Conservation (phyloP, 2,329 filamentous ascomycete genomes). For the Teratosphaeria viscida region DNA sequence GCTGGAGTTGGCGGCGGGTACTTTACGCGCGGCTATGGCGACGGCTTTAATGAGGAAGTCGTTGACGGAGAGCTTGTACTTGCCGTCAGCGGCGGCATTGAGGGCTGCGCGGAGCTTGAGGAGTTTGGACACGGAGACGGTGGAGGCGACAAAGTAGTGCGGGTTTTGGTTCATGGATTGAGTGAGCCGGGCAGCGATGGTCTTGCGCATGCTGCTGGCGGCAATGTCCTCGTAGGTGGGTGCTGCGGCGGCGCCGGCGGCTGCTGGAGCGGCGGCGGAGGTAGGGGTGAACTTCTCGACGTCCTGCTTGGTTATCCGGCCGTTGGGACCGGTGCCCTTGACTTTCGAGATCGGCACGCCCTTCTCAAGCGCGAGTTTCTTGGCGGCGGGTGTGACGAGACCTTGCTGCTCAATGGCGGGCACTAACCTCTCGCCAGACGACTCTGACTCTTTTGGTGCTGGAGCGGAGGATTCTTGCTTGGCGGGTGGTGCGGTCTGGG, state of each 20-base stretch:
- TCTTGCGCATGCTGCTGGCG: slow-evolving; percentile 91
- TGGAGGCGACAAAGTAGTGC: slow-evolving; percentile 92
- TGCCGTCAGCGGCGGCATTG: slow-evolving; percentile 77
- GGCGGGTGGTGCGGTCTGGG: slow-evolving; percentile 48
- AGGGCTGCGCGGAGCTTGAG: slow-evolving; percentile 91
- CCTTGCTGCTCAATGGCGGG: slow-evolving; percentile 74
- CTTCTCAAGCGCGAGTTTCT: slow-evolving; percentile 75
- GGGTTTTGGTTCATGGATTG: slow-evolving; percentile 89
- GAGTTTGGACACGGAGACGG: slow-evolving; percentile 86
- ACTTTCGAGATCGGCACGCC: slow-evolving; percentile 65
- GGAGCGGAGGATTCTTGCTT: slow-evolving; percentile 41
- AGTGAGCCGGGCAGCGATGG: slow-evolving; percentile 81
- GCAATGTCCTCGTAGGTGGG: slow-evolving; percentile 74
- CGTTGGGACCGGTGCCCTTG: slow-evolving; percentile 79
- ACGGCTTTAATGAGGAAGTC: slow-evolving; percentile 99
- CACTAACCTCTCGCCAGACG: slow-evolving; percentile 67
- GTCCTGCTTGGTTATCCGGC: slow-evolving; percentile 83
- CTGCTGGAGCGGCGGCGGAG: slow-evolving; percentile 32
- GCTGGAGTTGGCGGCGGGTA: slow-evolving; percentile 89
- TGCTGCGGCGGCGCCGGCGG: slow-evolving; percentile 42
- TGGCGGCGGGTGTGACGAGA: slow-evolving; percentile 60
- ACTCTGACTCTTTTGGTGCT: slow-evolving; percentile 58
- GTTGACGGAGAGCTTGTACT: slow-evolving; percentile 99
- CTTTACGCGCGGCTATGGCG: slow-evolving; percentile 78
- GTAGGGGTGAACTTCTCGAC: slow-evolving; percentile 69